Conservation (phyloP, 768 basidiomycete species). For the Tremella fuciformis region DNA sequence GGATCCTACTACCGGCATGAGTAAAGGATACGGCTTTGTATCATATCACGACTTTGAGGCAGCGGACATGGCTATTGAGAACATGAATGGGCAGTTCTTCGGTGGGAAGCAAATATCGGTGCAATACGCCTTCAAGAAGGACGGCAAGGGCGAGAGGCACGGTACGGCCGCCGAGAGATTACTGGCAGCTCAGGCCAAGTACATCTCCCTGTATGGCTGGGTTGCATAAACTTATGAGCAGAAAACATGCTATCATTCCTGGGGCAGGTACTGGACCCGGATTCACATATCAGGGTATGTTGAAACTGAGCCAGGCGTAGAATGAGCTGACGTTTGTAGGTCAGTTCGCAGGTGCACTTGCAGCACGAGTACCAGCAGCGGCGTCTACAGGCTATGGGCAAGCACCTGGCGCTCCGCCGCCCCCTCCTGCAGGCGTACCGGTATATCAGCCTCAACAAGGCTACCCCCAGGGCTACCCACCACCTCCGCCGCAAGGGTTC, state of each 20-base stretch:
- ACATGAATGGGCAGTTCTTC: constrained; percentile 95
- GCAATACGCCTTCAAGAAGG: constrained; percentile 99
- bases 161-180: constrained; percentile 95
- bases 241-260: constrained; percentile 60
- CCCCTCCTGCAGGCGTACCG: constrained; percentile 48
- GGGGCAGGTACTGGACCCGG: constrained; percentile 17
- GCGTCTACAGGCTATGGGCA: constrained; percentile 21
- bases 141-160: constrained; percentile 95
- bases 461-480: constrained; percentile 4
- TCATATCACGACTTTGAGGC: constrained; percentile 97
- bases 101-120: constrained; percentile 98
- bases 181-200: constrained; percentile 87
- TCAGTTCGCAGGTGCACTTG: constrained; percentile 87
- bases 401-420: constrained; percentile 24
- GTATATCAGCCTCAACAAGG: constrained; percentile 39
- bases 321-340: constrained; percentile 59
- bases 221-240: constrained; percentile 26
- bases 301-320: not conserved
- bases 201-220: constrained; percentile 38
- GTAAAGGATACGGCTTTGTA: constrained; percentile 97
- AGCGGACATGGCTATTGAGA: constrained; percentile 90
- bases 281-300: constrained; percentile 42
- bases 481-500: not conserved
- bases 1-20: constrained; percentile 75
- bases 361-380: constrained; percentile 45